Evolutionary conservation across 2,329 filamentous ascomycete species (phyloP).

Genomic region (Tolypocladium nubicola): DNA sequence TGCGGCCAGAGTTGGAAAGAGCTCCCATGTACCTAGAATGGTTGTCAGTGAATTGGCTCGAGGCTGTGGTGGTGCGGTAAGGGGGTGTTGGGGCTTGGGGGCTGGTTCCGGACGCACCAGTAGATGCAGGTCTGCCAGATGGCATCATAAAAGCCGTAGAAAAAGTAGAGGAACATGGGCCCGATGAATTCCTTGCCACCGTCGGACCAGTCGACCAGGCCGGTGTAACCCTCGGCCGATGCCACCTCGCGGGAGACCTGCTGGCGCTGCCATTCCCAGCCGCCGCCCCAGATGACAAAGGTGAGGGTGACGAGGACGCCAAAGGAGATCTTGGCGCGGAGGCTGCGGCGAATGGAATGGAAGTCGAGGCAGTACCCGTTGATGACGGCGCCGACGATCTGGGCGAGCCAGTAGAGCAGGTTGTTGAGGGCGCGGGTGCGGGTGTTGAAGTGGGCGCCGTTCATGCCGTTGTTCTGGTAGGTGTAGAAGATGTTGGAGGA

Average conservation of each 20-base stretch:
- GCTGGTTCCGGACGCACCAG: conserved; percentile 58
- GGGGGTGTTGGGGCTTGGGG: background rate
- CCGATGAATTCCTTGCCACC: conserved; percentile 42
- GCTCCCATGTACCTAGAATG: conserved; percentile 72
- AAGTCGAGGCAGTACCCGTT: conserved; percentile 44
- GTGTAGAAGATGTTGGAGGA: conserved; percentile 45
- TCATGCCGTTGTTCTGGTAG: conserved; percentile 49
- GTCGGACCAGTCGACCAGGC: conserved; percentile 51
- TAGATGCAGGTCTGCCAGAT: conserved; percentile 86
- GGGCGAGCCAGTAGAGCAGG: conserved; percentile 44
- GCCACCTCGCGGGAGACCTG: conserved; percentile 28
- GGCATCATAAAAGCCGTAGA: conserved; percentile 83
- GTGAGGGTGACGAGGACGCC: conserved; percentile 55
- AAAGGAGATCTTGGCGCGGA: conserved; percentile 54
- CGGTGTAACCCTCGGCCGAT: conserved; percentile 7
- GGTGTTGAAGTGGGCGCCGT: conserved; percentile 42
- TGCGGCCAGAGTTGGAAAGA: conserved; percentile 84
- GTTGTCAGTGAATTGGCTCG: background rate
- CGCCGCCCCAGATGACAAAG: conserved; percentile 73
- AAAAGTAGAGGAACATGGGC: conserved; percentile 82
- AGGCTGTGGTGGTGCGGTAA: background rate
- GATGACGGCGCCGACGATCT: conserved; percentile 42
- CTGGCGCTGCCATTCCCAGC: conserved; percentile 63
- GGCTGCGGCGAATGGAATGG: conserved; percentile 70
- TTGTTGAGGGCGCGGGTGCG: conserved; percentile 45